phyloP scores from a whole-genome alignment of 495 filamentous ascomycete genomes.

The Podospora comata region DNA sequence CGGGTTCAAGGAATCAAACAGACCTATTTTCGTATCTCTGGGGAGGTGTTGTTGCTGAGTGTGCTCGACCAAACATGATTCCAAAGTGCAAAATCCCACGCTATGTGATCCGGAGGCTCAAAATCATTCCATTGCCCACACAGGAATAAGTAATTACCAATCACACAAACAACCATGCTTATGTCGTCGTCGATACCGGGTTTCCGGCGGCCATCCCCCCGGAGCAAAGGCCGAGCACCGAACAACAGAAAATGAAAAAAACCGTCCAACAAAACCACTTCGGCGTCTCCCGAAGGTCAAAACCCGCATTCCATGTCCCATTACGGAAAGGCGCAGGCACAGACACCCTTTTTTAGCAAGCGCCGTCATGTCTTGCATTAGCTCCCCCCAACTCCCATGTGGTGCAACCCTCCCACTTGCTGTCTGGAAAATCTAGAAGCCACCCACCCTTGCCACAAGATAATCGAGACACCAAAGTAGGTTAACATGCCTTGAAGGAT shows the following conservation, averaged over 20 bases:
- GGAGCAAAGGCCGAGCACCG: constrained; percentile 17
- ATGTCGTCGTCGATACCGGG: background rate
- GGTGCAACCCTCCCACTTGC: constrained; percentile 9
- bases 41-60: background rate
- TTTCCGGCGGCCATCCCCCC: background rate
- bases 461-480: too few relatives aligned
- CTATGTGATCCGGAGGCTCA: background rate
- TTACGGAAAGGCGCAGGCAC: constrained; percentile 2
- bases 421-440: background rate
- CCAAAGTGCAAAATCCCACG: background rate
- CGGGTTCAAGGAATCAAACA: background rate
- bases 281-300: constrained; percentile 15
- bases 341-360: constrained; percentile 15
- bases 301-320: constrained; percentile 7
- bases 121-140: background rate
- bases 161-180: background rate
- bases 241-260: too few relatives aligned
- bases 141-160: background rate
- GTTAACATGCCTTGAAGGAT: too few relatives aligned
- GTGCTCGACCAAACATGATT: background rate
- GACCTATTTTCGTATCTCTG: too few relatives aligned
- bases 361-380: constrained; percentile 16
- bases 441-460: background rate
- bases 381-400: constrained; percentile 5
- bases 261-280: background rate